Evolutionary conservation across 73 alveolate species (phyloP).

Genomic region (Paramecium pentaurelia): DNA sequence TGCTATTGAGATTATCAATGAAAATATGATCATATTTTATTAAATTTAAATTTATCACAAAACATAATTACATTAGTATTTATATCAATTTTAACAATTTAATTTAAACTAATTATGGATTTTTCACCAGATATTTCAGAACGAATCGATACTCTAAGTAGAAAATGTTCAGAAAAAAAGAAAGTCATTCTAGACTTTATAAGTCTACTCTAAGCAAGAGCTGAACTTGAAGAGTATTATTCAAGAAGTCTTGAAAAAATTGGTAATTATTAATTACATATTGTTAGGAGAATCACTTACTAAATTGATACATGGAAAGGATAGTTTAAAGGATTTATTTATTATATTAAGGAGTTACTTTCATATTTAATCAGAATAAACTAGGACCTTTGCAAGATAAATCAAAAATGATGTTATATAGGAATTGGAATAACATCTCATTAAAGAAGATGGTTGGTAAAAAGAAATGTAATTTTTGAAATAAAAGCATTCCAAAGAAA

Average conservation of each 20-base stretch:
- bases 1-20: background rate
- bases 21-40: background rate
- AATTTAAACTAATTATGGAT: background rate
- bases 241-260: constrained; percentile 39
- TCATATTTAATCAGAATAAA: constrained; percentile 16
- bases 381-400: constrained; percentile 38
- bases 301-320: constrained; percentile 41
- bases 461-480: background rate
- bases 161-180: background rate
- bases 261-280: background rate
- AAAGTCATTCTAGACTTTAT: background rate
- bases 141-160: background rate
- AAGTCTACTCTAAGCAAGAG: background rate
- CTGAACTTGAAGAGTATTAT: constrained; percentile 36
- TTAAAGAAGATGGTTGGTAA: background rate
- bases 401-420: constrained; percentile 10
- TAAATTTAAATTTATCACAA: background rate
- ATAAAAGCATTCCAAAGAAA: constrained; percentile 20
- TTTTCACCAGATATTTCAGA: background rate
- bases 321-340: constrained; percentile 17
- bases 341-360: background rate
- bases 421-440: background rate
- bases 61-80: background rate
- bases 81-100: background rate
- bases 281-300: constrained; percentile 18